Percentiles rank a stretch among this genome's conserved stretches.
These are phyloP conservation scores for Apiospora saccharicola DNA, from an alignment of 2,329 filamentous ascomycete species.

Conservation along the genomic window DNA sequence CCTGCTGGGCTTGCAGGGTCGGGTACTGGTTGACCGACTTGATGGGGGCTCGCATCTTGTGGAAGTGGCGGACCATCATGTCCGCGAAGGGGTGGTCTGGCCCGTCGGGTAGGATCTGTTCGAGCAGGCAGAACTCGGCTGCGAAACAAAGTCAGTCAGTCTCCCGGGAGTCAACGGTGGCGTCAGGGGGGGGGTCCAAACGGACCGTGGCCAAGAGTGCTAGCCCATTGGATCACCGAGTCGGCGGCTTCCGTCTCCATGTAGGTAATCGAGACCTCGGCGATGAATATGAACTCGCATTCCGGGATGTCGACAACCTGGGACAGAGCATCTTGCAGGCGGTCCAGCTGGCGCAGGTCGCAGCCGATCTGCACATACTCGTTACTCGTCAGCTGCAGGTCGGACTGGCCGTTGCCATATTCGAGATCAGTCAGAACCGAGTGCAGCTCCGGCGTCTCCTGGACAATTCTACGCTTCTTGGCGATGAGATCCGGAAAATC, in stretches of 20 bases:
- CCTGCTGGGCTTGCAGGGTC: slow-evolving; percentile 67
- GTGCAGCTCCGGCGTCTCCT: slow-evolving; percentile 66
- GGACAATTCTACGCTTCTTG: slow-evolving; percentile 74
- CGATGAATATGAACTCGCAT: slow-evolving; percentile 77
- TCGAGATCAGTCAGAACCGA: slow-evolving; percentile 55
- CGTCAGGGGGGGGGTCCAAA: neutral
- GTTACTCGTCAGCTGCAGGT: slow-evolving; percentile 68
- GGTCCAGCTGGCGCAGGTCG: slow-evolving; percentile 73
- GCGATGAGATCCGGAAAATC: slow-evolving; percentile 84
- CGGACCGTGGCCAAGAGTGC: slow-evolving; percentile 71
- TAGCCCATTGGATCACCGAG: slow-evolving; percentile 80
- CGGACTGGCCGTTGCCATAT: slow-evolving; percentile 48
- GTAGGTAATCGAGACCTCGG: slow-evolving; percentile 91
- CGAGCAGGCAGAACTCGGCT: slow-evolving; percentile 85
- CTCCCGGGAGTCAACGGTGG: slow-evolving; percentile 18
- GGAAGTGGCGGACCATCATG: slow-evolving; percentile 86
- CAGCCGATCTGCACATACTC: slow-evolving; percentile 83
- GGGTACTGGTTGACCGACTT: slow-evolving; percentile 77
- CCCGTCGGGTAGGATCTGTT: slow-evolving; percentile 85
- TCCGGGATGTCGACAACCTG: slow-evolving; percentile 63
- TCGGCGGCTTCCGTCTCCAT: slow-evolving; percentile 81
- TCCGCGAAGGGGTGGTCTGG: slow-evolving; percentile 81
- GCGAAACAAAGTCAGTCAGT: slow-evolving; percentile 21
- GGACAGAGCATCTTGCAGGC: slow-evolving; percentile 66
- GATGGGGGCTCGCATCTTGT: slow-evolving; percentile 81